Percentiles rank a stretch among this genome's conserved stretches.
Conservation (phyloP, 768 basidiomycete species). For the Suillus clintonianus region DNA sequence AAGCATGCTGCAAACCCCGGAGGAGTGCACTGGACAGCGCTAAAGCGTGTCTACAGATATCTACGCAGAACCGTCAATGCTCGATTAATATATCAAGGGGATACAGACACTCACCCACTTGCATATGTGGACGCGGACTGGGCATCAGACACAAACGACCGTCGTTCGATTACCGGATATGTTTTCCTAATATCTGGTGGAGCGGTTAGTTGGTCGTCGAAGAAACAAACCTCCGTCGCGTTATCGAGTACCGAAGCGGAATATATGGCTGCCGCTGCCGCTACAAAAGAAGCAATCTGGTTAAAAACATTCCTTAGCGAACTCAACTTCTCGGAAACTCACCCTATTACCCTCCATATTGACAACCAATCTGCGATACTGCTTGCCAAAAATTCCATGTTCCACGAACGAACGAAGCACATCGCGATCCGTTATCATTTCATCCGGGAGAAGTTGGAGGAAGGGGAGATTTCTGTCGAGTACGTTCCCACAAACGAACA, state of each 20-base stretch:
- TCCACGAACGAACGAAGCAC: conserved; percentile 30
- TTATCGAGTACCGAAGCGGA: conserved; percentile 42
- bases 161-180: conserved; percentile 25
- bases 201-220: conserved; percentile 37
- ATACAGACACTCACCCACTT: neutral
- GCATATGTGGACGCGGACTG: conserved; percentile 14
- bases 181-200: conserved; percentile 35
- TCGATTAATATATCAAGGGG: neutral
- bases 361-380: conserved; percentile 15
- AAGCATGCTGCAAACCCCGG: conserved; percentile 14
- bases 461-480: neutral
- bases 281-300: conserved; percentile 26
- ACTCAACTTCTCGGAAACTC: conserved; percentile 15
- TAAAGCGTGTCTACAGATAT: conserved; percentile 19
- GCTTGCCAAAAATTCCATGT: conserved; percentile 17
- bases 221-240: conserved; percentile 14
- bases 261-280: conserved; percentile 41
- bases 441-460: conserved; percentile 4
- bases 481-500: conserved; percentile 23
- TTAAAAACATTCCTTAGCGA: conserved; percentile 18
- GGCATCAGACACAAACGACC: conserved; percentile 6
- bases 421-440: conserved; percentile 14
- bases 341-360: conserved; percentile 3
- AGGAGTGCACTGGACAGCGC: conserved; percentile 12
- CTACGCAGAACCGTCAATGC: conserved; percentile 12